phyloP scores from a whole-genome alignment of 352 stramenopile species.

The Phytophthora pisi region DNA sequence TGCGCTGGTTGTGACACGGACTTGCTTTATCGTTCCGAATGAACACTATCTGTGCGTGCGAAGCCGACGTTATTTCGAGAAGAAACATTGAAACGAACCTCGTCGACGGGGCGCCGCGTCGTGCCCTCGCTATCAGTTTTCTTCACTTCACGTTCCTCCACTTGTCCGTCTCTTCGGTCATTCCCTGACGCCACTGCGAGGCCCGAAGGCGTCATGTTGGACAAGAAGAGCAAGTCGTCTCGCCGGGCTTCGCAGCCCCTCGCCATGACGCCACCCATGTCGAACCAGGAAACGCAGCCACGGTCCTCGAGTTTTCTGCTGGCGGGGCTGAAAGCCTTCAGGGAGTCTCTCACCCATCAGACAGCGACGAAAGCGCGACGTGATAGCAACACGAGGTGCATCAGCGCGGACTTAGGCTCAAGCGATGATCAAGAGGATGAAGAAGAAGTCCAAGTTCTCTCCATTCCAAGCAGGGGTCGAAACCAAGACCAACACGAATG shows the following conservation, averaged over 20 bases:
- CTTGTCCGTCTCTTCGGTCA: not conserved
- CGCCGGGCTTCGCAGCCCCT: conserved; percentile 26
- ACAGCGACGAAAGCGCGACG: conserved; percentile 1
- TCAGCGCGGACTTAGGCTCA: conserved; percentile 16
- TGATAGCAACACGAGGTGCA: conserved; percentile 25
- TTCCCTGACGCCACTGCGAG: conserved; percentile 12
- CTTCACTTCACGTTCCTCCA: conserved; percentile 20
- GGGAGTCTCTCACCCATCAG: conserved; percentile 15
- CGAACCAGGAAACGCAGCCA: conserved; percentile 5
- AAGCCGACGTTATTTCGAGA: conserved; percentile 23
- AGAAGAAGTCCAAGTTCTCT: conserved; percentile 8
- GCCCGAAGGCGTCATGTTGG: conserved; percentile 28
- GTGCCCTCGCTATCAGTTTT: conserved; percentile 19
- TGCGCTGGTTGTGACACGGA: conserved; percentile 8
- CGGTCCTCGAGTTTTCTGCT: conserved; percentile 38
- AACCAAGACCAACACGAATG: not conserved
- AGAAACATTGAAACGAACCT: conserved; percentile 30
- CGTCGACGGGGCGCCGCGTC: not conserved
- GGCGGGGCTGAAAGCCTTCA: conserved; percentile 27
- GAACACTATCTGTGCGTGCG: not conserved
- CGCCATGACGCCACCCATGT: conserved; percentile 2
- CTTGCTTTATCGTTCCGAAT: conserved; percentile 21
- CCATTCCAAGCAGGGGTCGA: conserved; percentile 7
- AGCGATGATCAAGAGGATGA: conserved; percentile 10
- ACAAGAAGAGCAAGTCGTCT: conserved; percentile 28